phyloP scores from a whole-genome alignment of 2,329 filamentous ascomycete genomes.

The Pestalotiopsis sp. region DNA sequence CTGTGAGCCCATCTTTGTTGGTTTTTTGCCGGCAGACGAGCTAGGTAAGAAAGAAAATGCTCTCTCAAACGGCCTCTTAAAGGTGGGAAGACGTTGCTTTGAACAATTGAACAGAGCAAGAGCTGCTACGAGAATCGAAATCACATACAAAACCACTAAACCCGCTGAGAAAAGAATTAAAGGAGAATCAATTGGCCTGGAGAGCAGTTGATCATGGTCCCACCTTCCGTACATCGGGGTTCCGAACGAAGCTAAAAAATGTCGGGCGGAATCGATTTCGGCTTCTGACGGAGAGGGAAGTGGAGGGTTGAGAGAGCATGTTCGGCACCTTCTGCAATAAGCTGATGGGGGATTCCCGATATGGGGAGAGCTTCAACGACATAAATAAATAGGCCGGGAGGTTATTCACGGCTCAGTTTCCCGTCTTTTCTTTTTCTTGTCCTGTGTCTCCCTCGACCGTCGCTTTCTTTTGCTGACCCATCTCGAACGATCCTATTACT shows the following conservation, averaged over 20 bases:
- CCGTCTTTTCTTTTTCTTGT: background rate
- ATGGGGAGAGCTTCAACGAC: background rate
- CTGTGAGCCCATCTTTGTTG: slow-evolving; percentile 24
- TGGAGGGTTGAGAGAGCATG: slow-evolving; percentile 2
- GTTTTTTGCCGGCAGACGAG: background rate
- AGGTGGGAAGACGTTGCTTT: background rate
- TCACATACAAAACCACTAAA: background rate
- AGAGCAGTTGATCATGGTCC: background rate
- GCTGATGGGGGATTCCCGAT: slow-evolving; percentile 9
- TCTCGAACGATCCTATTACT: background rate
- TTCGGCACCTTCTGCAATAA: background rate
- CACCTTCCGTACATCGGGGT: slow-evolving; percentile 10
- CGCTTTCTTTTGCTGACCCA: background rate
- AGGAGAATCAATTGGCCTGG: background rate
- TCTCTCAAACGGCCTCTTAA: background rate
- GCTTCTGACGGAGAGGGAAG: slow-evolving; percentile 6
- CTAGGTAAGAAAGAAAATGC: background rate
- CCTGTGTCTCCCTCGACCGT: background rate
- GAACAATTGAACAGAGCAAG: background rate
- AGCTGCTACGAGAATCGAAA: background rate
- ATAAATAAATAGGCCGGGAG: background rate
- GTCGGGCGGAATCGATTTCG: slow-evolving; percentile 10
- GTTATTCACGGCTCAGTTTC: background rate
- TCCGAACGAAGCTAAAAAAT: slow-evolving; percentile 11
- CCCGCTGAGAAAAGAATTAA: background rate